Conservation (phyloP, 768 basidiomycete genomes). For the Mycena rosella region DNA sequence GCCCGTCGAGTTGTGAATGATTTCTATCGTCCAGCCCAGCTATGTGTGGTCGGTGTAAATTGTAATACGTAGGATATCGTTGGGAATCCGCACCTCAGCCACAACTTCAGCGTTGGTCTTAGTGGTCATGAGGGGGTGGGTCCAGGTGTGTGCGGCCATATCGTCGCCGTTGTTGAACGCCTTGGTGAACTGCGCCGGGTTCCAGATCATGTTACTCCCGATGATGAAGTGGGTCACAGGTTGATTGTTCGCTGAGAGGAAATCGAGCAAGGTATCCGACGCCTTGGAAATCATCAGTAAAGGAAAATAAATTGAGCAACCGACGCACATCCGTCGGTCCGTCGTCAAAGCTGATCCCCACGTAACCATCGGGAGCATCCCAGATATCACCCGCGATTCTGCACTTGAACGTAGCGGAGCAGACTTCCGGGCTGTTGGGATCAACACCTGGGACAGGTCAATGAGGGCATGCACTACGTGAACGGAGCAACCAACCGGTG, state of each 20-base stretch:
- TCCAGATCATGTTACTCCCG: constrained; percentile 55
- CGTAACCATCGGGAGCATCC: constrained; percentile 79
- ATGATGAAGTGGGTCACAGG: constrained; percentile 93
- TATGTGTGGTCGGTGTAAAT: constrained; percentile 41
- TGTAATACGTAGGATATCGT: not conserved
- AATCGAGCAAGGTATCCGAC: constrained; percentile 67
- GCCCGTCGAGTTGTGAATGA: constrained; percentile 68
- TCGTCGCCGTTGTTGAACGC: constrained; percentile 60
- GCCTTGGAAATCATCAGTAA: constrained; percentile 41
- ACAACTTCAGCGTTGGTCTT: constrained; percentile 59
- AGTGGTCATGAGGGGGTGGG: constrained; percentile 65
- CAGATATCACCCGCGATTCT: constrained; percentile 71
- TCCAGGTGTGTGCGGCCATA: constrained; percentile 73
- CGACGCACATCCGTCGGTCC: constrained; percentile 63
- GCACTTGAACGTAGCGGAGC: constrained; percentile 85
- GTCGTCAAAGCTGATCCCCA: constrained; percentile 84
- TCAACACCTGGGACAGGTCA: constrained; percentile 31
- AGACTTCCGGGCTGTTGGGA: constrained; percentile 66
- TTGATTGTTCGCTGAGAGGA: constrained; percentile 72
- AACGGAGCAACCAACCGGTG: not conserved
- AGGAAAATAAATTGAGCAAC: not conserved
- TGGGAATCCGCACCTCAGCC: constrained; percentile 36
- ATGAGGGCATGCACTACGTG: not conserved
- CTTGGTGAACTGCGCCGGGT: constrained; percentile 18
- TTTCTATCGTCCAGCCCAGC: constrained; percentile 72